Conservation (phyloP, 345 rosid species). For the Corymbia maculata region DNA sequence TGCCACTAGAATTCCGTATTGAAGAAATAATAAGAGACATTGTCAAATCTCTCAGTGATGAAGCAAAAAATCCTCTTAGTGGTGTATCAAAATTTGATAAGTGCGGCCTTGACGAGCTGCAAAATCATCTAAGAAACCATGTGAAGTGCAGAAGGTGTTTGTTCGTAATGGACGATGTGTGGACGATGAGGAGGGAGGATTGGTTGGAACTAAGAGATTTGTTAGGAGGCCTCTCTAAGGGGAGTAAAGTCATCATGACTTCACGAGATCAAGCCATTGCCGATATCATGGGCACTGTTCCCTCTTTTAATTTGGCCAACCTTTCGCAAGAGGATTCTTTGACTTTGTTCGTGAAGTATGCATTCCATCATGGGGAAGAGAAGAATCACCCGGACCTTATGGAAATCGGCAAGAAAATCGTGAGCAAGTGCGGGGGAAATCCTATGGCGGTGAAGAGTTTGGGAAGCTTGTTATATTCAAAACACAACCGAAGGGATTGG, state of each 20-base stretch:
- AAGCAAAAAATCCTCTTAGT: not conserved
- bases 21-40: not conserved
- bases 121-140: too few species aligned
- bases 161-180: not conserved
- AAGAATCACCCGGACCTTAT: not conserved
- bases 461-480: not conserved
- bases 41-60: not conserved
- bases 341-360: slow-evolving; percentile 5
- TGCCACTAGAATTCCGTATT: not conserved
- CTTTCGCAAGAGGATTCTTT: slow-evolving; percentile 4
- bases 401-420: slow-evolving; percentile 10
- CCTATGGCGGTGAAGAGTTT: slow-evolving; percentile 17
- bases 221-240: not conserved
- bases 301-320: not conserved
- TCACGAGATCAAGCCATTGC: not conserved
- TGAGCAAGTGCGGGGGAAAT: slow-evolving; percentile 16
- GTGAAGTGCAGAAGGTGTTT: not conserved
- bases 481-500: not conserved
- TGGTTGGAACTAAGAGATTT: not conserved
- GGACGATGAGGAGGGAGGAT: not conserved
- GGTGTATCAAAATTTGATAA: not conserved
- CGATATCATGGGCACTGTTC: not conserved
- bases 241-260: slow-evolving; percentile 4
- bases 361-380: slow-evolving; percentile 3
- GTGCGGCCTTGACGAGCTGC: too few species aligned